These are phyloP conservation scores for Agroathelia rolfsii DNA, from an alignment of 1,284 basidiomycete species.

Conservation along the genomic window DNA sequence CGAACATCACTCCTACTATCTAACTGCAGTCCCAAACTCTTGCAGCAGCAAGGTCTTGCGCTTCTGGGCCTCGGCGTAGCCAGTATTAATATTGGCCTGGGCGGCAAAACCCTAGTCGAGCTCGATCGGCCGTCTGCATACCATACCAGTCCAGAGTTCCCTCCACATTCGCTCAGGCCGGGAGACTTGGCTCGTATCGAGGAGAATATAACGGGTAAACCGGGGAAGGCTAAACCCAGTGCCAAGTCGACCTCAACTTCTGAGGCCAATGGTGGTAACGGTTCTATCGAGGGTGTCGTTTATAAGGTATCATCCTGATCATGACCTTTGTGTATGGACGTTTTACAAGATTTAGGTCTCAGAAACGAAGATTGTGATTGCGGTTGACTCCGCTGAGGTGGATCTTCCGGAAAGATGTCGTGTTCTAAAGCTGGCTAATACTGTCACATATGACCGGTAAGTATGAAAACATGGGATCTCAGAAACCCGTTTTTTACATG, in stretches of 20 bases:
- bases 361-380: slow-evolving; percentile 68
- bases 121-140: slow-evolving; percentile 78
- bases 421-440: slow-evolving; percentile 85
- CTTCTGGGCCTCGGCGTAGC: slow-evolving; percentile 66
- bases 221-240: slow-evolving; percentile 36
- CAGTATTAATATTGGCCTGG: slow-evolving; percentile 70
- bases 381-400: slow-evolving; percentile 61
- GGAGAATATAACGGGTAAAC: slow-evolving; percentile 40
- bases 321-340: slow-evolving; percentile 8
- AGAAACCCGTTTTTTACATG: not conserved
- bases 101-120: slow-evolving; percentile 85
- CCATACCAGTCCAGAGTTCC: slow-evolving; percentile 62
- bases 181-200: slow-evolving; percentile 83
- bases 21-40: slow-evolving; percentile 74
- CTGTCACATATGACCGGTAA: slow-evolving; percentile 83
- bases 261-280: slow-evolving; percentile 28
- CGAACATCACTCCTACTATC: slow-evolving; percentile 73
- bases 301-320: slow-evolving; percentile 47
- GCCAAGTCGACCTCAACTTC: slow-evolving; percentile 30
- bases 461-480: too few species aligned
- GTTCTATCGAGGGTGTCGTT: slow-evolving; percentile 70
- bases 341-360: slow-evolving; percentile 48
- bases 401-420: slow-evolving; percentile 79
- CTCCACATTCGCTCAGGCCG: slow-evolving; percentile 75
- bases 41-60: slow-evolving; percentile 83